Evolutionary conservation across 352 stramenopile species (phyloP).

Genomic region (Pythium brassicae): DNA sequence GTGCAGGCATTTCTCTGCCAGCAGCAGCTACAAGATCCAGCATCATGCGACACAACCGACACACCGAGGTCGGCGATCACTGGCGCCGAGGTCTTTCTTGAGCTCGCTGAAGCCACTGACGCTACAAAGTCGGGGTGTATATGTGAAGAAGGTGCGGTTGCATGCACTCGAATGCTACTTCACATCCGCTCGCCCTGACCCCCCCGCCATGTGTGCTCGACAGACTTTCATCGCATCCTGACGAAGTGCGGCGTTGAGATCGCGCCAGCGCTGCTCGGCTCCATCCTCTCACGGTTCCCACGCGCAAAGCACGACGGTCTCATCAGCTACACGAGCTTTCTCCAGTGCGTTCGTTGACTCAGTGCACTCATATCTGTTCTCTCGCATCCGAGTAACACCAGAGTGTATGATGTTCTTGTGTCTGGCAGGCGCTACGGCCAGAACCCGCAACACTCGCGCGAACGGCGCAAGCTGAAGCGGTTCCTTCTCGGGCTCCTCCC

Average conservation of each 20-base stretch:
- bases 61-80: conserved; percentile 39
- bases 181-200: neutral
- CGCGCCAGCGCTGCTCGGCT: conserved; percentile 20
- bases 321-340: conserved; percentile 41
- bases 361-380: neutral
- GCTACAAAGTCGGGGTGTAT: conserved; percentile 26
- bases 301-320: conserved; percentile 18
- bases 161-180: too few species aligned
- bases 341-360: conserved; percentile 28
- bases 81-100: conserved; percentile 50
- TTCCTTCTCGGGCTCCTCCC: conserved; percentile 19
- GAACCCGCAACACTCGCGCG: conserved; percentile 32
- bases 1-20: conserved; percentile 32
- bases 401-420: neutral
- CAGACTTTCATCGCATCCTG: conserved; percentile 42
- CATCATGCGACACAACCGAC: conserved; percentile 5
- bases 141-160: conserved; percentile 29
- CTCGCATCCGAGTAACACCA: neutral
- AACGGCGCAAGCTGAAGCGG: conserved; percentile 36
- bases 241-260: conserved; percentile 26
- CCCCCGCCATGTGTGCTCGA: neutral
- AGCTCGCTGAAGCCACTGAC: conserved; percentile 38
- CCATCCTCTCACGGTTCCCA: conserved; percentile 49
- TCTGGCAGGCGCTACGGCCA: conserved; percentile 42
- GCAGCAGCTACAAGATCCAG: neutral